Evolutionary conservation across 1,139 yeast species (phyloP).

Genomic region (Kodamaea fungicola): DNA sequence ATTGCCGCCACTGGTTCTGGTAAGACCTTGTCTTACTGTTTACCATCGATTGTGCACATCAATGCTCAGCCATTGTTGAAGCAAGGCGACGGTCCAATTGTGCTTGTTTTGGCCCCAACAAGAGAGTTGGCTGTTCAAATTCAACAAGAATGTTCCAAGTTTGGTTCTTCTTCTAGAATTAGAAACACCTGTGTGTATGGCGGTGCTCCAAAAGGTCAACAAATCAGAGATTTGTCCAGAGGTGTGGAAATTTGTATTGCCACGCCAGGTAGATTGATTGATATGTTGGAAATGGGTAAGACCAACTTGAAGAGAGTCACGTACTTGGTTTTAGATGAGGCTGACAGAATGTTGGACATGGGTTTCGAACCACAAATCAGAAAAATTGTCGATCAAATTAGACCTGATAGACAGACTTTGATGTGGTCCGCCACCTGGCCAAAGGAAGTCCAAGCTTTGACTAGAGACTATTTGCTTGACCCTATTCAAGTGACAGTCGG

Average conservation of each 20-base stretch:
- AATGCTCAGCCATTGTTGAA: conserved; percentile 93
- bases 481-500: conserved; percentile 97
- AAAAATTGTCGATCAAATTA: conserved; percentile 89
- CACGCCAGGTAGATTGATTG: conserved; percentile 97
- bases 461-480: conserved; percentile 85
- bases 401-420: conserved; percentile 96
- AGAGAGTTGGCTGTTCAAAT: conserved; percentile 98
- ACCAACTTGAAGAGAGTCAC: conserved; percentile 96
- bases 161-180: conserved; percentile 86
- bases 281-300: conserved; percentile 92
- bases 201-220: conserved; percentile 98
- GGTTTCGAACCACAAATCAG: conserved; percentile 97
- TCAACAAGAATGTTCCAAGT: conserved; percentile 92
- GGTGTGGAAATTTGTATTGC: conserved; percentile 97
- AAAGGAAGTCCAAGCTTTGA: conserved; percentile 89
- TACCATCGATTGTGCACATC: conserved; percentile 95
- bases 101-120: conserved; percentile 93
- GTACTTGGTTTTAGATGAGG: conserved; percentile 94
- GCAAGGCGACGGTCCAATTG: conserved; percentile 97
- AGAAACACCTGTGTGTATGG: conserved; percentile 98
- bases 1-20: conserved; percentile 99
- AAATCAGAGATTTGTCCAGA: conserved; percentile 88
- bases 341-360: conserved; percentile 96
- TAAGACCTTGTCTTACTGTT: conserved; percentile 93
- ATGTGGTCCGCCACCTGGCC: conserved; percentile 99